A percentile compares a stretch with the other conserved stretches of the same genome.
phyloP scores from a whole-genome alignment of 2,329 filamentous ascomycete genomes.

The Alternaria novae-zelandiae region DNA sequence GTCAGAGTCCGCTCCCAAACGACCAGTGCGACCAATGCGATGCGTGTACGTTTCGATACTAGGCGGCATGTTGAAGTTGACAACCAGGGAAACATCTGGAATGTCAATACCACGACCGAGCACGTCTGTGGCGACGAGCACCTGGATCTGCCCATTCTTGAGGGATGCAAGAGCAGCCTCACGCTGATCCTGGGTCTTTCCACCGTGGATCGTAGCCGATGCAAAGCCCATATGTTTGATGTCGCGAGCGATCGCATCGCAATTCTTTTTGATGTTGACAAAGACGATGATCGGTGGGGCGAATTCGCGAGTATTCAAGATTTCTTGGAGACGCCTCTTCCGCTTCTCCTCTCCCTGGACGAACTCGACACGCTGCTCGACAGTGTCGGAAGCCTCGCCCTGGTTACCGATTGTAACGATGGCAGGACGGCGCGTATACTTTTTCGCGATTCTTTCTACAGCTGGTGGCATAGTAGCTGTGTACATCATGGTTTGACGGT shows the following conservation, averaged over 20 bases:
- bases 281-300: constrained; percentile 95
- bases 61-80: constrained; percentile 98
- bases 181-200: constrained; percentile 97
- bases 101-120: constrained; percentile 98
- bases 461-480: constrained; percentile 95
- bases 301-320: constrained; percentile 81
- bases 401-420: constrained; percentile 94
- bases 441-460: constrained; percentile 94
- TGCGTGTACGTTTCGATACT: constrained; percentile 96
- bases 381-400: constrained; percentile 95
- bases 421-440: constrained; percentile 90
- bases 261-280: constrained; percentile 99
- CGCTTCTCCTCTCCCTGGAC: constrained; percentile 89
- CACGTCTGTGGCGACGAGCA: constrained; percentile 93
- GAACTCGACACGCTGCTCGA: constrained; percentile 96
- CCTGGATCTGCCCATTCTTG: constrained; percentile 78
- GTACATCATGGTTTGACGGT: constrained; percentile 99
- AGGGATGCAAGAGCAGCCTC: constrained; percentile 89
- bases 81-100: constrained; percentile 86
- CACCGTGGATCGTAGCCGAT: constrained; percentile 88
- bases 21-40: constrained; percentile 93
- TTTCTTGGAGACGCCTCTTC: constrained; percentile 94
- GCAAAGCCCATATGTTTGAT: constrained; percentile 94
- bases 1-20: constrained; percentile 79
- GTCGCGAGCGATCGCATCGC: constrained; percentile 90